Base-by-base conservation (phyloP, 2,329 filamentous ascomycete genomes). In the Chaetomium globosum region DNA sequence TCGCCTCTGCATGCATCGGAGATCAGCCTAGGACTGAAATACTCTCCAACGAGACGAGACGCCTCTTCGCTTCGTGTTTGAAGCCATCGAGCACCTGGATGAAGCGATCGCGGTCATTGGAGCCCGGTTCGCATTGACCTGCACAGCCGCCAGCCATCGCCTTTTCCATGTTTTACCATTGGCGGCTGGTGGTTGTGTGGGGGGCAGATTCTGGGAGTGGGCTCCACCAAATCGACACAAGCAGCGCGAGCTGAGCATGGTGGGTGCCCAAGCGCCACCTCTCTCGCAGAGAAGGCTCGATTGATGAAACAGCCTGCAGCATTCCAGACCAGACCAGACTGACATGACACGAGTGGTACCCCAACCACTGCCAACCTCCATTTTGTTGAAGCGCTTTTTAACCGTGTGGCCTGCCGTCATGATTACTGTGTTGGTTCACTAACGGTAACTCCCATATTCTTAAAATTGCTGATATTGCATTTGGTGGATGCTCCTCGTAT, bases 81-180 rank as follows among this genome's bases (percentile, higher is more conserved):
- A 26, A 33, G 49, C 13, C 21, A 43, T 56, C 54, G 39, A 4
- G 3, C 16, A 31, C 39, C 33, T 6, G 16, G n/a, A 21, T 8
- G 10, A 26, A 36, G 26, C n/a, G n/a, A n/a, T 43, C 16, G 19
- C 33, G 61, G 48, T 52, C 23, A 54, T 63, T 56, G 56, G 60
- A 61, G 58, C n/a, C 23, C 30, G 36, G 36, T 16, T 43, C 39
- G 39, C 39, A 43, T 43, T 13, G 51, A 7, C 54, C 30, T 59
- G 62, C 67, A 63, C 67, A 65, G 67, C 65, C 65, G 65, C 65
- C 65, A 64, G 65, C 65, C 65, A 61, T 65, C 26, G 28, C 30
- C 54, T 65, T 67, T 63, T 67, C 21, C 33, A 54, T 46, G 66
- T 55, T 64, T 60, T 48, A 60, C 59, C 31, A 64, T 61, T 65